These are phyloP conservation scores for Ophiognomonia clavigignenti-juglandacearum DNA, from an alignment of 2,329 filamentous ascomycete genomes.

Conservation along the genomic window DNA sequence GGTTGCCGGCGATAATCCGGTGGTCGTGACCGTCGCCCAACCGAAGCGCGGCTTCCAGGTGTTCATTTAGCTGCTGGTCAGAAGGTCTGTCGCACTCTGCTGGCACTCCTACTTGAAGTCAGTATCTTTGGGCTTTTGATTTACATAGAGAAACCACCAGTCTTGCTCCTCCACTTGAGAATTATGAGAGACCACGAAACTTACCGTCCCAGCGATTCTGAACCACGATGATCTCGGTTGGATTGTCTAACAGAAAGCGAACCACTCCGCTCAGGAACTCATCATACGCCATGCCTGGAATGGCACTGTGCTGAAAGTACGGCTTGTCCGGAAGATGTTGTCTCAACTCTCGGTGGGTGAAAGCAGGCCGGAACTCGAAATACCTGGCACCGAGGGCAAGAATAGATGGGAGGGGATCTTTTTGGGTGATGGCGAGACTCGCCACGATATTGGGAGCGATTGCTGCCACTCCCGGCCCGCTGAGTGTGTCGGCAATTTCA, in stretches of 20 bases:
- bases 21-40: conserved; percentile 20
- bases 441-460: conserved; percentile 38
- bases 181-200: neutral
- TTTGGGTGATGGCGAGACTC: conserved; percentile 46
- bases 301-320: conserved; percentile 47
- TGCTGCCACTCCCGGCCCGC: conserved; percentile 23
- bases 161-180: no score
- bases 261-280: conserved; percentile 36
- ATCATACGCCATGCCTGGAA: conserved; percentile 44
- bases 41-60: conserved; percentile 30
- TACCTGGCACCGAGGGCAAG: conserved; percentile 43
- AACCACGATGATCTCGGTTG: conserved; percentile 42
- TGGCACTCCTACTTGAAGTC: conserved; percentile 34
- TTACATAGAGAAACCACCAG: no score
- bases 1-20: conserved; percentile 22
- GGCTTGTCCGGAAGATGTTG: conserved; percentile 36
- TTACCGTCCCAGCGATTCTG: conserved; percentile 31
- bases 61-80: conserved; percentile 33
- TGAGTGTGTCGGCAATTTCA: conserved; percentile 23
- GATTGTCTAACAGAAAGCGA: conserved; percentile 34
- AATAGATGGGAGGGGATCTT: conserved; percentile 39
- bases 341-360: conserved; percentile 37
- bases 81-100: conserved; percentile 37
- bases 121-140: no score
- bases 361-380: conserved; percentile 47